phyloP scores from a whole-genome alignment of 176 grass and related monocot species.

The Carex scoparia region DNA sequence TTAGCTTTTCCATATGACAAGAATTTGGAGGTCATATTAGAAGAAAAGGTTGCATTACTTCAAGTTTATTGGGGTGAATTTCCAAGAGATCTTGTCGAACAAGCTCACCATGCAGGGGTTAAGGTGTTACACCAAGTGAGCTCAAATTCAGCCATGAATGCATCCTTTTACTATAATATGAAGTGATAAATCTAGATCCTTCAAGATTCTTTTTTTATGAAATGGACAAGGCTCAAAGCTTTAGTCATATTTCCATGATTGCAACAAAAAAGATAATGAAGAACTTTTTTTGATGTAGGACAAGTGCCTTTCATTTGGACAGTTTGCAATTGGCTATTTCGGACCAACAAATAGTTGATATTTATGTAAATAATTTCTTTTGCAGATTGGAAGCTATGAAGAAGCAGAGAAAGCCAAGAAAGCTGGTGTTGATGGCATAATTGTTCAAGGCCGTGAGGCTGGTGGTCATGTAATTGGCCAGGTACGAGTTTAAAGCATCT shows the following conservation, averaged over 20 bases:
- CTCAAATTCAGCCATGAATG: not conserved
- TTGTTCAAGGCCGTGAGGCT: constrained; percentile 86
- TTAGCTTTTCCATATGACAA: constrained; percentile 70
- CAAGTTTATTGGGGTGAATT: constrained; percentile 95
- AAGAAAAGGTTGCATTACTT: constrained; percentile 72
- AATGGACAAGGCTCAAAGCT: not conserved
- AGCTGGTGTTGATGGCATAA: constrained; percentile 87
- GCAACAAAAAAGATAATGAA: not conserved
- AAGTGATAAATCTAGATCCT: not conserved
- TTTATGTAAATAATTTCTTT: not conserved
- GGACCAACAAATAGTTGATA: not conserved
- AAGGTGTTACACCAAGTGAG: constrained; percentile 93
- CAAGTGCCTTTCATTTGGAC: not conserved
- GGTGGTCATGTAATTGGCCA: constrained; percentile 91
- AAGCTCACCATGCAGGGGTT: constrained; percentile 74
- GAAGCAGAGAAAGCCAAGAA: constrained; percentile 67
- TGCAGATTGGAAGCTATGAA: constrained; percentile 66
- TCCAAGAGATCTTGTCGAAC: constrained; percentile 50
- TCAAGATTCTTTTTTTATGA: not conserved
- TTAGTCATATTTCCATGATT: not conserved
- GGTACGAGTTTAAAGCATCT: constrained; percentile 19
- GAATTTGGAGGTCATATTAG: constrained; percentile 70
- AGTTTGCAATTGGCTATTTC: not conserved
- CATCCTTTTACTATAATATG: not conserved
- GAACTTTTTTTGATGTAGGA: not conserved